Evolutionary conservation across 352 stramenopile genomes (phyloP), one percentile per base, ranked within the genome.

Genomic region (Globisporangium cylindrosporum): DNA sequence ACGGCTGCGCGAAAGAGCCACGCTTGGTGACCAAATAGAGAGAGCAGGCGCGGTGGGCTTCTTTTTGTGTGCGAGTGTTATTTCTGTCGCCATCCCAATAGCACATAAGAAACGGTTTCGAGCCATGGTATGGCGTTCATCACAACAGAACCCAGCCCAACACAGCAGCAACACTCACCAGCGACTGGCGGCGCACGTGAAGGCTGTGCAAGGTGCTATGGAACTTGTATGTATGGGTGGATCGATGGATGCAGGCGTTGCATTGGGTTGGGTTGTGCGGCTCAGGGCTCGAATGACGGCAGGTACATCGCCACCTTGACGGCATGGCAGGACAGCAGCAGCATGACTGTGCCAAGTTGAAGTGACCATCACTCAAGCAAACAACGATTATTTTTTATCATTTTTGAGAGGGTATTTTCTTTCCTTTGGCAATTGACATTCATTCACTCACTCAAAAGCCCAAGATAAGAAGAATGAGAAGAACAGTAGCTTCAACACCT

Each of bases 41-140:
- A 46, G 38, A 46, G 38, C 3, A 12, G 4, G 7, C 38, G 12
- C 38, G 38, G 12, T 6, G 27, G 27, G 51, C 12, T 22, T 18
- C 53, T 18, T 59, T 22, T 38, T 7, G 27, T 38, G 51, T 10
- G 25, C 18, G 53, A 18, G 22, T 59, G 54, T 12, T 64, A 64
- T 64, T 64, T 54, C 15, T n/a, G 41, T 34, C 41, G 58, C 24
- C 32, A 15, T 9, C 57, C 10, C n/a, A 10, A 5, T 5, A 22
- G 9, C 20, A 34, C 57, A 54, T 64, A 64, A 64, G 58, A 64
- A 64, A 64, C 58, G 22, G 58, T 64, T 64, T 64, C 58, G 36
- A 7, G 34, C 12, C 27, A n/a, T 20, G 15, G 32, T 25, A 20
- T 43, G 55, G 20, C 18, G 32, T 48, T 61, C 55, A 60, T 27